Base-by-base conservation (phyloP, 139 green algal species). In the Tetradesmus obliquus region DNA sequence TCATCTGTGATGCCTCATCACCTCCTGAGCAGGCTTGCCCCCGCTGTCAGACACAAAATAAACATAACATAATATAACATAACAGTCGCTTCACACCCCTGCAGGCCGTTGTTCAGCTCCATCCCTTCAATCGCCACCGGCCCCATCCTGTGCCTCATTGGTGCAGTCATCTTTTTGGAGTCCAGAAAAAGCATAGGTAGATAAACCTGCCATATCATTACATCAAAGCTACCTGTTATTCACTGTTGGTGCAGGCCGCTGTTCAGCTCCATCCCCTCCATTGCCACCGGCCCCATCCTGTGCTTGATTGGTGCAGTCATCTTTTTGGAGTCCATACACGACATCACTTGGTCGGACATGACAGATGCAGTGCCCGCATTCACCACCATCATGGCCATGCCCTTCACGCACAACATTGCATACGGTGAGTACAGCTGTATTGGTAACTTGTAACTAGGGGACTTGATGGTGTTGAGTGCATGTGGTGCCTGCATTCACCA, bases 251-350 rank as follows among this genome's bases (percentile, higher is more conserved):
- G 66, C 86, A 45, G 93, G 53, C 91, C 90, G 0, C 53, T 93
- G 32, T 93, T 94, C 80, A 79, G 54, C 66, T 53, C 85, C 12
- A 95, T 95, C 79, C 93, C 94, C 0, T 66, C 83, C 82, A 95
- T 96, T n/a, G 94, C 94, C 32, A 96, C 94, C 2, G 90, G 88
- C 0, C 94, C 94, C 55, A 94, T 96, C 76, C 55, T 96, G 17
- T 85, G 94, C 22, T 84, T 95, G 32, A 93, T 96, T 54, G 94
- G 94, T 1, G 91, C 94, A 0, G 79, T 95, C n/a, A 96, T 96
- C 85, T 94, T 96, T 83, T 94, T 95, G 89, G 88, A 91, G 15
- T 84, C 89, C 10, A 93, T 94, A 32, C 17, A 82, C 9, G 79
- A 91, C 12, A 91, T 93, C 3, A 45, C 76, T 3, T 93, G 86